Evolutionary conservation across 495 filamentous ascomycete genomes (phyloP), one percentile per base, ranked within the genome.

Genomic region (Sporormia fimetaria): DNA sequence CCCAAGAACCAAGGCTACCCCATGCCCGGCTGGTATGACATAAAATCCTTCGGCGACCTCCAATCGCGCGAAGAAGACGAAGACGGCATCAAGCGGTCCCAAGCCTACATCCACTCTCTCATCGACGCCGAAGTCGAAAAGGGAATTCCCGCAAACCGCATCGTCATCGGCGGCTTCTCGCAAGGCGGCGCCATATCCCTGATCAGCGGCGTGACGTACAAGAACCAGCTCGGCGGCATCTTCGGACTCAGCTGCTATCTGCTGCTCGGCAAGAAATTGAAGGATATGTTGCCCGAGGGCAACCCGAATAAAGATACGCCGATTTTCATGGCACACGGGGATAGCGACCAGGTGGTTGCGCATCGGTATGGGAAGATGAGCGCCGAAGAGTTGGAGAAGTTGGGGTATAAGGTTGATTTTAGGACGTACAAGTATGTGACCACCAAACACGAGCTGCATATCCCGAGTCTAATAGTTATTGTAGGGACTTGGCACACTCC

Each of bases 1-100:
- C n/a, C 49, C 24, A 47, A 86, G 82, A 86, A 90, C 58, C 64
- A 71, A 26, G 85, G 86, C 22, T 81, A 84, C 79, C 57, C 58
- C 7, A 87, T 94, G 83, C 84, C 87, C 3, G 84, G 81, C 14
- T 94, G 88, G 88, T 93, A 87, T 57, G 85, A 94, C 52, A 83
- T 94, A 52, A 71, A 80, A 62, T 76, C 80, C 11, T 29, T 47
- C 6, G 18, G 4, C 15, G 40, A 54, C 37, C 33, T 52, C 21
- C 30, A 26, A 14, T n/a, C 21, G 37, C 63, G 62, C 37, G 47
- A 57, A 47, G 77, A 67, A 58, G 90, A 98, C 52, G 83, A 95
- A 59, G 53, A 67, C 2, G 87, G 90, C 29, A 82, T 95, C 53
- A 57, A 84, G 28, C 67, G 64, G 29, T 83, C 78, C 37, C 71